A percentile compares a stretch with the other conserved stretches of the same genome.
Evolutionary conservation across 225 moss, liverwort and hornwort genomes (phyloP).

Genomic region (Anthoceros angustus): DNA sequence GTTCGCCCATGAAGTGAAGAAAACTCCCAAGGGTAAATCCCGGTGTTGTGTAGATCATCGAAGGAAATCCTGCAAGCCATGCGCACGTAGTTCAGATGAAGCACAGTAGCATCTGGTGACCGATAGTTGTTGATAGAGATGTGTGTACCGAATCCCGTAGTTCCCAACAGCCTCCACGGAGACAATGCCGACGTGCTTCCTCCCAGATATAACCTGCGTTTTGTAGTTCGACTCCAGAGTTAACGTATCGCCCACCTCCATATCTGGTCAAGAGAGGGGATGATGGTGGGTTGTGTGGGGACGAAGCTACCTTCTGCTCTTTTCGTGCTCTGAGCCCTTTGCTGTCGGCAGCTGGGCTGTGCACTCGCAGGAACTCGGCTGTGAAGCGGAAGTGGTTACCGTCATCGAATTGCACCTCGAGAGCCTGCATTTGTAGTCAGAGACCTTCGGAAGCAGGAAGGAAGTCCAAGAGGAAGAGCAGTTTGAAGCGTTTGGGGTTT

Average conservation of each 20-base stretch:
- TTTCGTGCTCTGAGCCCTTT: slow-evolving; percentile 24
- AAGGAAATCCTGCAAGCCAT: slow-evolving; percentile 28
- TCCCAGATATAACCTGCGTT: slow-evolving; percentile 40
- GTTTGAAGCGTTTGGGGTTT: too few species aligned
- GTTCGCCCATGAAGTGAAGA: slow-evolving; percentile 23
- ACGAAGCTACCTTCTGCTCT: slow-evolving; percentile 18
- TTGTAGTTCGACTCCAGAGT: background rate
- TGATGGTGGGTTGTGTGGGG: background rate
- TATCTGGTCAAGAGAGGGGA: background rate
- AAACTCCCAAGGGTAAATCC: slow-evolving; percentile 48
- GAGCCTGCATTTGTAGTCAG: slow-evolving; percentile 15
- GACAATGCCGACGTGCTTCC: slow-evolving; percentile 40
- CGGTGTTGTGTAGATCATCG: slow-evolving; percentile 53
- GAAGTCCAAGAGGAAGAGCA: too few species aligned
- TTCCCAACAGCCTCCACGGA: slow-evolving; percentile 45
- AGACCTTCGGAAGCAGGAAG: background rate
- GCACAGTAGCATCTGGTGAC: too few species aligned
- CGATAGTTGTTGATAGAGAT: background rate
- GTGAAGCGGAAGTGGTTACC: slow-evolving; percentile 28
- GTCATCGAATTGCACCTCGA: slow-evolving; percentile 36
- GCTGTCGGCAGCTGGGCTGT: slow-evolving; percentile 55
- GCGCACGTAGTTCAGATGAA: too few species aligned
- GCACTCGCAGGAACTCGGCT: slow-evolving; percentile 50
- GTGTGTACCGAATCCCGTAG: slow-evolving; percentile 44
- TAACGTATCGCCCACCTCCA: too few species aligned